phyloP scores from a whole-genome alignment of 305 asterid genomes.

The Coffea humblotiana region DNA sequence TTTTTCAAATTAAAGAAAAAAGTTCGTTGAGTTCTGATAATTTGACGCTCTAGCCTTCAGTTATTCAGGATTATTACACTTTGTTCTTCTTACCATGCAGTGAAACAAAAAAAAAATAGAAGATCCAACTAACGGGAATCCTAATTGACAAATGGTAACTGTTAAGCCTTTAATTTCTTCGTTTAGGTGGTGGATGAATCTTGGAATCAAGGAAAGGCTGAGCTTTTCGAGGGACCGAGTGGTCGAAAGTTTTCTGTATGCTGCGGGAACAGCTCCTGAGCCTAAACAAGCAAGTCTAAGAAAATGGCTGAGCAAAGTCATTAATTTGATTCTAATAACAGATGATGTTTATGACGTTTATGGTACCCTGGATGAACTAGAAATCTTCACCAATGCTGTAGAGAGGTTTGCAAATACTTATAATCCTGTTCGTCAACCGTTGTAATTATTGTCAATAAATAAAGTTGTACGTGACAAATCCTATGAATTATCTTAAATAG shows the following conservation, averaged over 20 bases:
- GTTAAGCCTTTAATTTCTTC: not conserved
- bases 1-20: no score
- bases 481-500: constrained; percentile 24
- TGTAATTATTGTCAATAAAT: no score
- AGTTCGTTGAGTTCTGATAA: no score
- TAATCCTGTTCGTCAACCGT: no score
- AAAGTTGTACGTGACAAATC: no score
- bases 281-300: constrained; percentile 47
- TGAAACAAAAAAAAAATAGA: no score
- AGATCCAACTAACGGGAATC: no score
- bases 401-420: constrained; percentile 29
- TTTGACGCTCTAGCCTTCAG: no score
- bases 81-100: no score
- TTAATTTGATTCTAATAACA: constrained; percentile 37
- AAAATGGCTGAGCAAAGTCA: constrained; percentile 58
- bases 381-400: constrained; percentile 52
- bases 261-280: constrained; percentile 59
- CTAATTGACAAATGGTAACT: not conserved
- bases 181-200: constrained; percentile 58
- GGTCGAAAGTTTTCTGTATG: constrained; percentile 64
- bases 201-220: constrained; percentile 35
- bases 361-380: constrained; percentile 46
- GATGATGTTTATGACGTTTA: constrained; percentile 68
- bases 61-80: no score
- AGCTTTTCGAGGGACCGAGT: constrained; percentile 58